phyloP scores from a whole-genome alignment of 257 asterid genomes.

The Nicotiana sylvestris region DNA sequence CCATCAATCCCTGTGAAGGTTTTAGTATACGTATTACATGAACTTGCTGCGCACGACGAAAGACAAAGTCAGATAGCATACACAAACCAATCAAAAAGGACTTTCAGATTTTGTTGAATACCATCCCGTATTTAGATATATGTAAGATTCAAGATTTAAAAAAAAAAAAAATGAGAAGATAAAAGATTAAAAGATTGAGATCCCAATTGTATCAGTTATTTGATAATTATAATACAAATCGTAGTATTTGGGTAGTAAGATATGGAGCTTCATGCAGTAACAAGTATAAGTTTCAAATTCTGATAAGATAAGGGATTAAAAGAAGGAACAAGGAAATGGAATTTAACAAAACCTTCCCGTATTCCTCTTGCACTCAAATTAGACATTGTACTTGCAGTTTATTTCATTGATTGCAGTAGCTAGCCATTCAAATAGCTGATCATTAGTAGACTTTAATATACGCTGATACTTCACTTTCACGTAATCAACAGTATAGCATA shows the following conservation, averaged over 20 bases:
- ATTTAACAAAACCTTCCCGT: background rate
- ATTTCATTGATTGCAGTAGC: background rate
- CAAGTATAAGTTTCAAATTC: background rate
- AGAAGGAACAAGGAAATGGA: background rate
- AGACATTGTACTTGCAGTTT: background rate
- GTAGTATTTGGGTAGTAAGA: background rate
- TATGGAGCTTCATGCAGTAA: background rate
- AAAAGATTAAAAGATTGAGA: background rate
- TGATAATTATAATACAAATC: background rate
- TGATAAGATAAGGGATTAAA: background rate
- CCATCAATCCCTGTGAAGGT: slow-evolving; percentile 91
- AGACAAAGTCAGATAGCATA: background rate
- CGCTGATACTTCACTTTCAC: background rate
- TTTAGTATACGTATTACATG: slow-evolving; percentile 77
- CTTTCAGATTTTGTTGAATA: background rate
- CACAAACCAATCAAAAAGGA: background rate
- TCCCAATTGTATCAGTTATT: background rate
- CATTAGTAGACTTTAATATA: background rate
- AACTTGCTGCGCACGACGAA: slow-evolving; percentile 61
- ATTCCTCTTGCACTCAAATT: background rate
- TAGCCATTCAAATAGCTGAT: too few species aligned
- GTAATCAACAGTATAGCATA: background rate
- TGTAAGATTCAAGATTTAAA: background rate
- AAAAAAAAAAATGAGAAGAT: too few species aligned
- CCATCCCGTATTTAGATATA: background rate